These are phyloP conservation scores for Hanseniaspora valbyensis DNA, from an alignment of 805 yeast genomes.

Conservation along the genomic window DNA sequence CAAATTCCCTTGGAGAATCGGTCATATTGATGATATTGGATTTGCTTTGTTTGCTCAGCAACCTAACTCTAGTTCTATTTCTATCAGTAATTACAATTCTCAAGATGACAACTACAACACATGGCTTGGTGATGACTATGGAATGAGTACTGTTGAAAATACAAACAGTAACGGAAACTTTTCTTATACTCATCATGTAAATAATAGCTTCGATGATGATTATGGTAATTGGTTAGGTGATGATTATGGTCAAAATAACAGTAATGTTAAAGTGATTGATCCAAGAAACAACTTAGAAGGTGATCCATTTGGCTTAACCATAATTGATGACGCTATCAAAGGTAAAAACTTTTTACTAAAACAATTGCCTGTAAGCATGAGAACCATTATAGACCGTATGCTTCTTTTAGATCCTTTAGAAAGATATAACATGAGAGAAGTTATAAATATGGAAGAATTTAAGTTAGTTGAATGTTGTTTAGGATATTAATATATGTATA, in stretches of 20 bases:
- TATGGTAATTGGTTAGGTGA: slow-evolving; percentile 14
- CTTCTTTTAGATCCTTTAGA: slow-evolving; percentile 6
- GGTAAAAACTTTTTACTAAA: slow-evolving; percentile 12
- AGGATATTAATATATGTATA: slow-evolving; percentile 10
- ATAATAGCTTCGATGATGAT: not conserved
- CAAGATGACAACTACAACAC: not conserved
- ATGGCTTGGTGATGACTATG: slow-evolving; percentile 47
- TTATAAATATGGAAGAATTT: slow-evolving; percentile 11
- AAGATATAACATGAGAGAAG: slow-evolving; percentile 14
- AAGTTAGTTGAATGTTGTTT: slow-evolving; percentile 6
- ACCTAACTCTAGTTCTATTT: slow-evolving; percentile 24
- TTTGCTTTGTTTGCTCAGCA: slow-evolving; percentile 52
- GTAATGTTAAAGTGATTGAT: slow-evolving; percentile 13
- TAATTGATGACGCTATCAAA: slow-evolving; percentile 10
- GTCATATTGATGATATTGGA: slow-evolving; percentile 58
- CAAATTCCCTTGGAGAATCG: slow-evolving; percentile 92
- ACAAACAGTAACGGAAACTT: not conserved
- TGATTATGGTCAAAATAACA: slow-evolving; percentile 14
- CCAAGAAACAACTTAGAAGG: not conserved
- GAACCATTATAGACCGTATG: slow-evolving; percentile 10
- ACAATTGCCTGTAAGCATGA: slow-evolving; percentile 7
- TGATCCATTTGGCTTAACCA: slow-evolving; percentile 9
- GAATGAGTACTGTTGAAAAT: slow-evolving; percentile 35
- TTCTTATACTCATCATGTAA: not conserved
- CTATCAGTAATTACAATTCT: not conserved